Evolutionary conservation across 306 rosid species (phyloP).

Genomic region (Echinosophora koreensis): DNA sequence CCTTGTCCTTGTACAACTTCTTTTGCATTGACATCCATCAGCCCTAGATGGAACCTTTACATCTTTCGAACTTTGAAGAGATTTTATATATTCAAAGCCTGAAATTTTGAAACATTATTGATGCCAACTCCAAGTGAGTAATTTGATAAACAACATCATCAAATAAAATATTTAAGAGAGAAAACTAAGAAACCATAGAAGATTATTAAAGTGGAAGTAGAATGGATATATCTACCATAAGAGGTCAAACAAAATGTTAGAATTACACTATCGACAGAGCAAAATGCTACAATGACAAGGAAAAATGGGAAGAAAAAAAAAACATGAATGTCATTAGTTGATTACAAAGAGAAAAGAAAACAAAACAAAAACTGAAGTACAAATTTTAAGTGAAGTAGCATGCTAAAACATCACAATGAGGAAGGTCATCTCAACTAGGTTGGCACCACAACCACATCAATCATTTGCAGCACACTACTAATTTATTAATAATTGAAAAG

Average conservation of each 20-base stretch:
- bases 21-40: slow-evolving; percentile 14
- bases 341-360: too few relatives aligned
- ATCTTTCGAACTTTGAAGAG: neutral
- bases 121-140: neutral
- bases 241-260: neutral
- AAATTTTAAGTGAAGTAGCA: too few relatives aligned
- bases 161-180: neutral
- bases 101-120: slow-evolving; percentile 12
- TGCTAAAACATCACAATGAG: too few relatives aligned
- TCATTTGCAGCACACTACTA: too few relatives aligned
- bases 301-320: neutral
- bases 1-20: neutral
- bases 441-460: too few relatives aligned
- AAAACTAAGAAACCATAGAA: neutral
- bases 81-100: slow-evolving; percentile 26
- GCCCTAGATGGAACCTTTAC: neutral
- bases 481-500: too few relatives aligned
- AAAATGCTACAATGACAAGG: neutral
- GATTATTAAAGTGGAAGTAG: too few relatives aligned
- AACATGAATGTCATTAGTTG: too few relatives aligned
- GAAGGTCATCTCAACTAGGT: too few relatives aligned
- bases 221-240: slow-evolving; percentile 11
- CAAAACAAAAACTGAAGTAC: too few relatives aligned
- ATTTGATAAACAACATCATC: neutral
- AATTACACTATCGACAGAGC: neutral